Base-by-base conservation (phyloP, 179 eudicot genomes). In the Beta macrorhiza region DNA sequence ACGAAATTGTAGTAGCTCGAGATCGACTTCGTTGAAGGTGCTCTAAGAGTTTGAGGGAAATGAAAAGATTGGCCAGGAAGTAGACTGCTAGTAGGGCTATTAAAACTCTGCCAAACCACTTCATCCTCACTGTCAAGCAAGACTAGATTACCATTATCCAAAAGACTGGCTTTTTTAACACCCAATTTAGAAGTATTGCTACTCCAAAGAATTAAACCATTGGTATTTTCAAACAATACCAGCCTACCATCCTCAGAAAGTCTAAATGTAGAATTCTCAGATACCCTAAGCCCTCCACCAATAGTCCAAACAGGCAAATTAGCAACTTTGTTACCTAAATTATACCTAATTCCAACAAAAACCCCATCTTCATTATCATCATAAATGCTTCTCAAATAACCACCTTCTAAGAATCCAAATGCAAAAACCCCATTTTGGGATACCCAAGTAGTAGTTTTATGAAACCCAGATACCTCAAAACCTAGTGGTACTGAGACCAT, bases 401-500 rank as follows among this genome's bases (percentile, higher is more conserved):
- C 74, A 71, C 84, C 74, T 1, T 85, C 86, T 84, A 87, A 74
- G 78, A 89, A 91, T 79, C 93, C 93, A 85, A 89, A 89, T 80
- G 86, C 86, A 88, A 91, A 91, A 81, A 87, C 84, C 75, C 92
- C 90, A 91, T 88, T 91, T 84, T 84, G 87, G 74, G 93, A 91
- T 67, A 89, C 89, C 92, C 86, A 91, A 76, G 61, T 87, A 8
- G 74, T 81, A 57, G 44, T 81, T 57, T 22, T 79, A 83, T 84
- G 89, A 85, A 79, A 75, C 47, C 85, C 86, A 81, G 83, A 85
- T n/a, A 90, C 71, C 82, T 88, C 86, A 83, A 85, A 88, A 77
- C 90, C 91, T 44, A 86, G 82, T 74, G 89, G 89, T 42, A 87
- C 85, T 8, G 89, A 82, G 25, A 81, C 86, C 86, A 81, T 72